A percentile compares a stretch with the other conserved stretches of the same genome.
phyloP scores from a whole-genome alignment of 164 flowering plant species.

The Vitis cinerea region DNA sequence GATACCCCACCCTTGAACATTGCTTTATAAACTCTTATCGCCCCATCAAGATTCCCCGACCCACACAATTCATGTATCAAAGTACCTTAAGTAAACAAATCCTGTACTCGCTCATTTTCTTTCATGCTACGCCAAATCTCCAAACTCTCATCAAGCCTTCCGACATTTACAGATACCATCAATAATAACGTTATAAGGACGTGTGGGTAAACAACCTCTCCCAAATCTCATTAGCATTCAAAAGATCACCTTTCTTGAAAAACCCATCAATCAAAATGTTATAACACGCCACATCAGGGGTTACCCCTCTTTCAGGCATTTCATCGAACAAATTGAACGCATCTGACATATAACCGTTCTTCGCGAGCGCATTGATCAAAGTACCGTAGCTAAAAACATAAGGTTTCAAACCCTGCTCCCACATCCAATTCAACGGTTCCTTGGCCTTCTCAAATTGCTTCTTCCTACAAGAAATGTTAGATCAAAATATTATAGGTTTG shows the following conservation, averaged over 20 bases:
- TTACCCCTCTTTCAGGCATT: conserved; percentile 65
- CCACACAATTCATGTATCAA: conserved; percentile 55
- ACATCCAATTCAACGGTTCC: conserved; percentile 50
- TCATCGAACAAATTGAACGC: conserved; percentile 80
- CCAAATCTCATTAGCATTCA: conserved; percentile 37
- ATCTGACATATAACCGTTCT: conserved; percentile 36
- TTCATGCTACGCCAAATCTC: conserved; percentile 50
- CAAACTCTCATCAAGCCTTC: conserved; percentile 33
- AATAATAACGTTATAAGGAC: conserved; percentile 44
- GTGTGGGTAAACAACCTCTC: conserved; percentile 37
- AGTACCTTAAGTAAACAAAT: conserved; percentile 46
- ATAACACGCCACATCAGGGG: conserved; percentile 72
- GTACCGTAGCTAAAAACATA: conserved; percentile 58
- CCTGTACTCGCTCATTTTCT: conserved; percentile 32
- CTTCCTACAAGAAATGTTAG: conserved; percentile 53
- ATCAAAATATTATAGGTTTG: conserved; percentile 72
- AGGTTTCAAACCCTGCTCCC: conserved; percentile 43
- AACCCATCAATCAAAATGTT: conserved; percentile 81
- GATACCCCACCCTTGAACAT: conserved; percentile 34
- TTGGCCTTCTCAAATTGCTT: conserved; percentile 48
- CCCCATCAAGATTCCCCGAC: conserved; percentile 47
- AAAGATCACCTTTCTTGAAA: conserved; percentile 45
- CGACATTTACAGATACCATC: conserved; percentile 37
- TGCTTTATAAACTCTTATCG: conserved; percentile 31
- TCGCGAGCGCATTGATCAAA: conserved; percentile 46